Base-by-base conservation (phyloP, 139 green algal species). In the Ettlia oleoabundans region DNA sequence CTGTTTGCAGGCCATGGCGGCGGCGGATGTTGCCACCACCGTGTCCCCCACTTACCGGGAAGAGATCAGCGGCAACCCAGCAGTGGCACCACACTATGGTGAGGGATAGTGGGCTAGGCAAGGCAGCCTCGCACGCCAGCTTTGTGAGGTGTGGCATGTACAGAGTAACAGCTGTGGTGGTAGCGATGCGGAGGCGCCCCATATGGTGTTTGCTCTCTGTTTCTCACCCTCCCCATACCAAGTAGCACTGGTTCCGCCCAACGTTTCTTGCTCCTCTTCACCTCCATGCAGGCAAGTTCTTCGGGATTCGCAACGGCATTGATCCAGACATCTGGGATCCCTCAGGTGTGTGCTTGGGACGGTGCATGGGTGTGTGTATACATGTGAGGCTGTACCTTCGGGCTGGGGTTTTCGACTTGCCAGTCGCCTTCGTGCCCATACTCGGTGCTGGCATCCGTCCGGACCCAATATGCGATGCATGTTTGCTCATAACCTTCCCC, bases 271-370 rank as follows among this genome's bases (percentile, higher is more conserved):
- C 41, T 8, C 24, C 2, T 9, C 42, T 9, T 58, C 5, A 2
- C 26, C 3, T 2, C 24, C 10, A 26, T 80, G 53, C 73, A 72
- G 73, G 72, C 85, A 97, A 97, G 87, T 93, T 98, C 82, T 96
- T 91, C 66, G 95, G 95, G 74, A 93, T 98, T 70, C 85, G 88
- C 52, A 99, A 99, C 84, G 97, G 97, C 65, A 99, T 99, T 74
- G 97, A 99, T 89, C 79, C 90, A 40, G 97, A 99, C 85, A 96
- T 99, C 72, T 99, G 97, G 97, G 94, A 99, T 85, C 97, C 97
- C 13, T 69, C 81, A 8, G 80, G 85, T 30, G 96, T 98, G 85
- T 47, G 76, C 21, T 24, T 37, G 69, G 1, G 1, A 24, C 1
- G 9, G 15, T 47, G 3, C 24, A 26, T 6, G 24, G 19, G 21